Percentiles rank a stretch among this genome's conserved stretches.
phyloP scores from a whole-genome alignment of 352 stramenopile species.

The Blastocystis sp. region DNA sequence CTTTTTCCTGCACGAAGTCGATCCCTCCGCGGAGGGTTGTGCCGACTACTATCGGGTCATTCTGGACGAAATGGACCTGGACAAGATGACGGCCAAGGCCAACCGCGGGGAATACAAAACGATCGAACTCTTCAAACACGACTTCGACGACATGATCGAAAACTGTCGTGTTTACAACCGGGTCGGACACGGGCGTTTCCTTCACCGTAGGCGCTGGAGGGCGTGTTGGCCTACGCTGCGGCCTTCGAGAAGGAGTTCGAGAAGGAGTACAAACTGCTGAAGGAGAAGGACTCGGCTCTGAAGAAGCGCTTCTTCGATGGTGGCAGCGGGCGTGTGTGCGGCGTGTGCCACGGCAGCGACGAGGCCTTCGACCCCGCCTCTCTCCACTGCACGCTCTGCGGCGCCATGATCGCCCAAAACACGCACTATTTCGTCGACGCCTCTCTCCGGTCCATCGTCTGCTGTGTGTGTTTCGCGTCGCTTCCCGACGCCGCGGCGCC shows the following conservation, averaged over 20 bases:
- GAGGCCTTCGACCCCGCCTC: neutral
- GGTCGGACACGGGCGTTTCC: neutral
- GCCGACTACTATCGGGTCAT: constrained; percentile 40
- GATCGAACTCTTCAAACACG: constrained; percentile 78
- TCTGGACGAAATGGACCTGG: constrained; percentile 79
- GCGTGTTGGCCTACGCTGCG: neutral
- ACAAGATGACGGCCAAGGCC: constrained; percentile 82
- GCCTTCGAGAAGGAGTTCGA: constrained; percentile 73
- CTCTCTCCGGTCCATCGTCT: constrained; percentile 73
- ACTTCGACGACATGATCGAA: constrained; percentile 79
- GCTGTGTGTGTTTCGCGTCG: constrained; percentile 75
- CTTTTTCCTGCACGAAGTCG: constrained; percentile 5
- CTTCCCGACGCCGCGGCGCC: constrained; percentile 75
- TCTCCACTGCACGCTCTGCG: neutral
- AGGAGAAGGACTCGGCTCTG: neutral
- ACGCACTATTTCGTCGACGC: constrained; percentile 82
- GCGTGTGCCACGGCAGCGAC: neutral
- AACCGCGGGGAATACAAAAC: constrained; percentile 80
- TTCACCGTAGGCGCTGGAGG: constrained; percentile 75
- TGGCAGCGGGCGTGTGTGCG: neutral
- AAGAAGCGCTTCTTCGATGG: neutral
- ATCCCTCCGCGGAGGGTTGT: neutral
- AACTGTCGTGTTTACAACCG: constrained; percentile 73
- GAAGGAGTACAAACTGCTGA: neutral
- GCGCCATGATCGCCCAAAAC: constrained; percentile 78